phyloP scores from a whole-genome alignment of 805 yeast species.

The Wickerhamiella domercqiae region DNA sequence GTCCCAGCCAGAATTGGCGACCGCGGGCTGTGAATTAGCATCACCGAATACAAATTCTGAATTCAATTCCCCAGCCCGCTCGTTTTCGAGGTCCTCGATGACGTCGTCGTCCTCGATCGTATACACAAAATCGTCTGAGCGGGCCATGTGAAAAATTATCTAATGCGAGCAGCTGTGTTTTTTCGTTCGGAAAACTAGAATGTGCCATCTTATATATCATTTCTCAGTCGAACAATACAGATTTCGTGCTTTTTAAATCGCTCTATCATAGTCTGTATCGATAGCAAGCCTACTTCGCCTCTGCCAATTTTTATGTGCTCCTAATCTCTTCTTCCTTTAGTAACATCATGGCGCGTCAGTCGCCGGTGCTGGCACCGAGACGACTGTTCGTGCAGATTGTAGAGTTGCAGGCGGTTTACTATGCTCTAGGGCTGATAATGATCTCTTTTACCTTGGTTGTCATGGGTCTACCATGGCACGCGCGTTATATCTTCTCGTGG shows the following conservation, averaged over 20 bases:
- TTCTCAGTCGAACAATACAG: no score
- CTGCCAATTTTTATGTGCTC: neutral
- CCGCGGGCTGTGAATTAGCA: conserved; percentile 29
- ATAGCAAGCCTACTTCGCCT: neutral
- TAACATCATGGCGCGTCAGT: conserved; percentile 18
- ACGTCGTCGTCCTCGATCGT: conserved; percentile 17
- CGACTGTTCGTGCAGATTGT: conserved; percentile 58
- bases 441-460: conserved; percentile 52
- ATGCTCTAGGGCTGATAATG: conserved; percentile 50
- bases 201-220: neutral
- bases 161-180: neutral
- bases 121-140: conserved; percentile 12
- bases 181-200: neutral
- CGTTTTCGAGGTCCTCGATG: conserved; percentile 17
- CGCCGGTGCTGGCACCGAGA: conserved; percentile 39
- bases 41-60: conserved; percentile 64
- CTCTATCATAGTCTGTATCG: neutral
- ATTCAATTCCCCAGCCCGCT: conserved; percentile 38
- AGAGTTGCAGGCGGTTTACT: conserved; percentile 64
- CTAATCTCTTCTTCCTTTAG: no score
- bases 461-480: conserved; percentile 51
- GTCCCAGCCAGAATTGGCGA: conserved; percentile 67
- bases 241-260: no score
- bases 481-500: conserved; percentile 74
- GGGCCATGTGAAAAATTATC: neutral